Percentiles rank a stretch among this genome's conserved stretches.
Conservation (phyloP, 1,284 basidiomycete species). For the Apiotrichum laibachii region DNA sequence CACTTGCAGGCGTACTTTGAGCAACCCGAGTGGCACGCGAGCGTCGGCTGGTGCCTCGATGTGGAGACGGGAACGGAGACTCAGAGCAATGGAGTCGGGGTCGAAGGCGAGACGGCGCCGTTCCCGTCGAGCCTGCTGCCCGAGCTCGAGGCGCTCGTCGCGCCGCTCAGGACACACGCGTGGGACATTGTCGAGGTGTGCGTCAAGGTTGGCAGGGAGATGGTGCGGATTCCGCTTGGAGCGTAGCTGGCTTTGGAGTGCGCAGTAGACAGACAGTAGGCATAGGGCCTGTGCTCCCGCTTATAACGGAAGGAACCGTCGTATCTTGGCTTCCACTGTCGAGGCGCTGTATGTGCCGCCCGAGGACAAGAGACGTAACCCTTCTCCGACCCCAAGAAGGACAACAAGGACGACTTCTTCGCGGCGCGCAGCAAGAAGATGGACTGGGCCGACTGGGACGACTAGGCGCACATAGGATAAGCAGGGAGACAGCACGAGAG, state of each 20-base stretch:
- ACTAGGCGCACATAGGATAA: neutral
- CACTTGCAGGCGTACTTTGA: constrained; percentile 45
- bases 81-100: neutral
- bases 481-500: too few species aligned
- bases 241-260: too few species aligned
- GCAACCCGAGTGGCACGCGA: constrained; percentile 48
- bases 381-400: neutral
- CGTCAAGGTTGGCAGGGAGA: constrained; percentile 39
- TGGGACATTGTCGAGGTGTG: constrained; percentile 34
- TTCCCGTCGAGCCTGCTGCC: constrained; percentile 6
- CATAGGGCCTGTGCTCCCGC: neutral
- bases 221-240: constrained; percentile 18
- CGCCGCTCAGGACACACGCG: constrained; percentile 10
- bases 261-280: neutral
- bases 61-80: neutral
- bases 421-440: neutral
- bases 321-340: constrained; percentile 1
- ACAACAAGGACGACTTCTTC: neutral
- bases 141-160: constrained; percentile 9
- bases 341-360: neutral
- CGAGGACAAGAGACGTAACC: neutral
- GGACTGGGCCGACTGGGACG: neutral
- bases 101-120: neutral
- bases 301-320: too few species aligned
- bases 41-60: constrained; percentile 44